Base-by-base conservation (phyloP, 2,329 filamentous ascomycete species). In the Ophiostoma sp. region DNA sequence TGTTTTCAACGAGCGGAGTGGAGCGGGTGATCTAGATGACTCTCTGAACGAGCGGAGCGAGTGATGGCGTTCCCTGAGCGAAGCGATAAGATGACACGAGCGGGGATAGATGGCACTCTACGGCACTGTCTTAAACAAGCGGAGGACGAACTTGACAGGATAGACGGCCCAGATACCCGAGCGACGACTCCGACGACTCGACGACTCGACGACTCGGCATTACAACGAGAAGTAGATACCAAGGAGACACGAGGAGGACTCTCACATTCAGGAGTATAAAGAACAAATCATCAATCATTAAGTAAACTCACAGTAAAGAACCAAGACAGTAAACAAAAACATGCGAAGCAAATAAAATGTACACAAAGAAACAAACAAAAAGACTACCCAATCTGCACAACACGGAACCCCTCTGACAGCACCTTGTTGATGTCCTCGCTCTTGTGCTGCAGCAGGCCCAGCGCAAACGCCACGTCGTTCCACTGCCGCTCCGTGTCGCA, bases 401-500 rank as follows among this genome's bases (percentile, higher is more conserved):
- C 81, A 78, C 87, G 90, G 81, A 93, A 95, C 0, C 92, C 92
- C 72, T 91, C 91, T 0, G 85, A 81, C 23, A 96, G 84, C 71
- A 89, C 78, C 82, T 93, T 95, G 71, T 86, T 84, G 71, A 96
- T 96, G 65, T 96, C 92, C 77, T 96, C 92, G 76, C 94, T 94
- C 83, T 95, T 96, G 79, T 99, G 95, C 76, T 93, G 94, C 70
- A 99, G 81, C 72, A 97, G 80, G 2, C 93, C 93, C 72, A 99
- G 81, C 3, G 94, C 94, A 82, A 93, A 99, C 0, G 94, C 92
- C 62, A 98, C 94, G 80, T 99, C 95, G 77, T 94, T 96, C 95
- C 95, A 99, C 78, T 98, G 94, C 73, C 94, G 85, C 81, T 99
- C 94, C 67, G 86, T 96, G 77, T 97, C 94, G 76, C 94, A 97